Evolutionary conservation across 345 rosid species (phyloP), one percentile per base, ranked within the genome.

Genomic region (Diplotaxis tenuifolia): DNA sequence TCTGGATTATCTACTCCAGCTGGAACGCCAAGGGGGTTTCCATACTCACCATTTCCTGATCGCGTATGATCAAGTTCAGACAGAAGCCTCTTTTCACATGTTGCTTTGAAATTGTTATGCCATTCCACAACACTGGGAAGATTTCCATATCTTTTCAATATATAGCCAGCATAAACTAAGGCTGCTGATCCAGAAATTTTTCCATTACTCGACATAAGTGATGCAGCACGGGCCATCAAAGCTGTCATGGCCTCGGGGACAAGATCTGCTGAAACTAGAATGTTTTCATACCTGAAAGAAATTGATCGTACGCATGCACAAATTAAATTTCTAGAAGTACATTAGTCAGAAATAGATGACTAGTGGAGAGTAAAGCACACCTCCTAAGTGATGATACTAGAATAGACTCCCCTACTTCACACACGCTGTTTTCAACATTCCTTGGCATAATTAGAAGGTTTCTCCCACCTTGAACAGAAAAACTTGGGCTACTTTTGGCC

Each of bases 61-160:
- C 84, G 88, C 11, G 89, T 83, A 74, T 89, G 84, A 71, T 95
- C 99, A 81, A 95, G 91, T 80, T 95, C 97, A 81, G 96, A 86
- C 57, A 89, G 66, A 50, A 92, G 86, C 75, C 96, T 84, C 83
- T 89, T 90, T 78, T 95, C 98, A 16, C 84, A 83, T 11, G 81
- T 80, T 77, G 81, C 74, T 82, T 81, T 90, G 73, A 86, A 84
- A 82, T 66, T 86, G 85, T 83, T 90, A 84, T 88, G 86, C 99
- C 98, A 95, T 74, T 92, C 94, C 60, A 82, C 55, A 10, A 95
- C 91, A 82, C 97, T 87, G 56, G 87, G 84, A 81, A 87, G 80
- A 40, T 50, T 82, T 57, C 91, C 83, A 72, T 87, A 95, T 85
- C 86, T 90, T 84, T 83, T 90, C 77, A 90, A 65, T 47, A 95